phyloP scores from a whole-genome alignment of 2,329 filamentous ascomycete species.

The Trichoderma simmonsii region DNA sequence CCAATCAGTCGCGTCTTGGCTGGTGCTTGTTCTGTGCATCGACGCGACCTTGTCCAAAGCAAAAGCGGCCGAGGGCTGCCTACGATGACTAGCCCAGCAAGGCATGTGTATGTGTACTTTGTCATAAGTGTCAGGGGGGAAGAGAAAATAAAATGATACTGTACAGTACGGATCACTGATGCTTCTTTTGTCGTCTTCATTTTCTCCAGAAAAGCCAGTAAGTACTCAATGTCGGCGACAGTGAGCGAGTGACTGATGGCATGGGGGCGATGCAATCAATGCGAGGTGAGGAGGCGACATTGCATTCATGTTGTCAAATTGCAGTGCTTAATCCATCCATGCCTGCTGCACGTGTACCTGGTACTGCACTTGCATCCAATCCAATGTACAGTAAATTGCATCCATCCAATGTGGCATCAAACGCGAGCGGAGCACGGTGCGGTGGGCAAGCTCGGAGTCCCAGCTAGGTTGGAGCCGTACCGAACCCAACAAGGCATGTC shows the following conservation, averaged over 20 bases:
- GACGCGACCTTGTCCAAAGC: constrained; percentile 26
- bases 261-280: not conserved
- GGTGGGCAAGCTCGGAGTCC: not conserved
- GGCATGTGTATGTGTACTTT: constrained; percentile 26
- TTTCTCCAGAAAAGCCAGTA: not conserved
- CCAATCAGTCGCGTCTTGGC: constrained; percentile 28
- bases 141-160: not conserved
- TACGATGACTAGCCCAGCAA: constrained; percentile 2
- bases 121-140: not conserved
- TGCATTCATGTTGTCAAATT: not conserved
- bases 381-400: not conserved
- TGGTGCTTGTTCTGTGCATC: constrained; percentile 24
- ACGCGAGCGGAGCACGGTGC: not conserved
- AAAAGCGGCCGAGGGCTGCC: constrained; percentile 20
- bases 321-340: not conserved
- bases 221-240: not conserved
- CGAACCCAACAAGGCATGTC: not conserved
- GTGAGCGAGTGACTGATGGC: not conserved
- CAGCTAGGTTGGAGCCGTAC: not conserved
- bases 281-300: not conserved
- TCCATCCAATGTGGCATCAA: constrained; percentile 1
- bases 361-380: not conserved
- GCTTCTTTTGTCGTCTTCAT: not conserved
- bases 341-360: not conserved
- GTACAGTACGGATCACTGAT: not conserved